Conservation (phyloP, 192 early-diverging fungal species). For the Pilobolus umbonatus region DNA sequence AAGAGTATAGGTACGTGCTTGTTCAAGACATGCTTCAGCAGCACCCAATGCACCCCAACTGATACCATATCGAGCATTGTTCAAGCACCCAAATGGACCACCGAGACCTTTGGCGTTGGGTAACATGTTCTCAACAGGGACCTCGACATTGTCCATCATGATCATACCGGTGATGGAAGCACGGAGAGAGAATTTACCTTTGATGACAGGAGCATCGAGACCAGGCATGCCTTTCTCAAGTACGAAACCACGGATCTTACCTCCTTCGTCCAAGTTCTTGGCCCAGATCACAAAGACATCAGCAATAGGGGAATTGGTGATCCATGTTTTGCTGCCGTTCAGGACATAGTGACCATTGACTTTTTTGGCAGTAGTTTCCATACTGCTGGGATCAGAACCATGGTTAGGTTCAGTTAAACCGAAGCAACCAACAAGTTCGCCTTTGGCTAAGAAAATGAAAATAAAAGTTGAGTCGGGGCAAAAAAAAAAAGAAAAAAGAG, state of each 20-base stretch:
- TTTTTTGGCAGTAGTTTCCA: conserved; percentile 87
- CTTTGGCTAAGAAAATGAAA: conserved; percentile 57
- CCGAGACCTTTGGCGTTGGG: conserved; percentile 87
- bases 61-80: conserved; percentile 96
- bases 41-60: conserved; percentile 95
- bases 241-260: conserved; percentile 88
- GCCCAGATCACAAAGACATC: conserved; percentile 98
- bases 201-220: conserved; percentile 79
- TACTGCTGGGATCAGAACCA: conserved; percentile 87
- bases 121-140: conserved; percentile 86
- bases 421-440: conserved; percentile 87
- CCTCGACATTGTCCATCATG: conserved; percentile 96
- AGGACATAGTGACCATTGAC: conserved; percentile 70
- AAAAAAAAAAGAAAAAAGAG: too few species aligned
- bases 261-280: conserved; percentile 71
- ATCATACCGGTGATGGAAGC: conserved; percentile 97
- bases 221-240: conserved; percentile 85
- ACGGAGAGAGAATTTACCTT: conserved; percentile 93
- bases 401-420: conserved; percentile 98
- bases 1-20: conserved; percentile 88
- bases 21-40: conserved; percentile 84
- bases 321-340: conserved; percentile 96
- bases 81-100: conserved; percentile 96
- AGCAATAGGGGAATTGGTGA: conserved; percentile 97
- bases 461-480: too few species aligned